phyloP scores from a whole-genome alignment of 1,139 yeast genomes.

The Suhomyces terraborum region DNA sequence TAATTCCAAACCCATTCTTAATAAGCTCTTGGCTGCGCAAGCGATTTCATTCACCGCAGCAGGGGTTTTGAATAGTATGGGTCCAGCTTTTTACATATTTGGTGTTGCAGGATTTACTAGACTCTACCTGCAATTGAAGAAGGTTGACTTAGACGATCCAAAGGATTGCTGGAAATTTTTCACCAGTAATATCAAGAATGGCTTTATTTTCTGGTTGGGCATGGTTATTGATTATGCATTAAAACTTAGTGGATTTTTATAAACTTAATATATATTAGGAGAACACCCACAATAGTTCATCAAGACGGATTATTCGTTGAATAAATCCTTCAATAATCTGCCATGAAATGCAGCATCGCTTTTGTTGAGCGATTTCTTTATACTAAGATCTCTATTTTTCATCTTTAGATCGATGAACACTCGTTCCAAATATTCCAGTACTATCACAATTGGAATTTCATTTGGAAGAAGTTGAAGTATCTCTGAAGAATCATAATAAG shows the following conservation, averaged over 20 bases:
- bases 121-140: slow-evolving; percentile 62
- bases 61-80: slow-evolving; percentile 80
- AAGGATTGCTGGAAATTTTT: slow-evolving; percentile 81
- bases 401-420: slow-evolving; percentile 27
- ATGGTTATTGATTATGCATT: slow-evolving; percentile 71
- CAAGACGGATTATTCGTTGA: slow-evolving; percentile 1
- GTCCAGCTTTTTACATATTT: slow-evolving; percentile 78
- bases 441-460: slow-evolving; percentile 33
- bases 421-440: slow-evolving; percentile 30
- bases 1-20: slow-evolving; percentile 67
- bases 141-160: slow-evolving; percentile 79
- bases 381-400: slow-evolving; percentile 21
- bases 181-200: slow-evolving; percentile 75
- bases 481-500: slow-evolving; percentile 27
- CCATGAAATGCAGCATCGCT: slow-evolving; percentile 28
- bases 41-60: slow-evolving; percentile 64
- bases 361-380: slow-evolving; percentile 34
- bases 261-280: slow-evolving; percentile 11
- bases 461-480: slow-evolving; percentile 35
- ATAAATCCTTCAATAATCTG: slow-evolving; percentile 15
- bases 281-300: not conserved
- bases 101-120: slow-evolving; percentile 70
- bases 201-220: slow-evolving; percentile 76
- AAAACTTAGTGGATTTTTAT: slow-evolving; percentile 47
- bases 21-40: slow-evolving; percentile 67